These are phyloP conservation scores for Mycosphaerella arachidis DNA, from an alignment of 2,329 filamentous ascomycete species.

Conservation along the genomic window DNA sequence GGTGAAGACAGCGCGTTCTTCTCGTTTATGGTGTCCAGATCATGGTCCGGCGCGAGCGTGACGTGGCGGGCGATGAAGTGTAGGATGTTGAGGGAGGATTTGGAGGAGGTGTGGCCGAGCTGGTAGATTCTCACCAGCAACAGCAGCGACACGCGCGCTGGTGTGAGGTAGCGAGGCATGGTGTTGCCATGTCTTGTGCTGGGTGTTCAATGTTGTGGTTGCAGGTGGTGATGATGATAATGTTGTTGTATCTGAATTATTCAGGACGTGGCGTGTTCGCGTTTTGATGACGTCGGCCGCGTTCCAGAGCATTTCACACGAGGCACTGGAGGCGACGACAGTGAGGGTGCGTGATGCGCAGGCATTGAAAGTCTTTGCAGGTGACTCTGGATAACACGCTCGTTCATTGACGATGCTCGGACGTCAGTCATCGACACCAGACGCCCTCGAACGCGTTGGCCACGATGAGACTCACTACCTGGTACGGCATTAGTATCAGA, in stretches of 20 bases:
- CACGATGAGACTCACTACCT: conserved; percentile 38
- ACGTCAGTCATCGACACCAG: not conserved
- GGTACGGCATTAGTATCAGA: conserved; percentile 19
- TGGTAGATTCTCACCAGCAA: conserved; percentile 74
- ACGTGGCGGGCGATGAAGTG: conserved; percentile 73
- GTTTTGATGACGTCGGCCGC: not conserved
- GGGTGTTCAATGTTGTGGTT: not conserved
- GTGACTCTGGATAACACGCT: not conserved
- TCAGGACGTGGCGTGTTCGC: not conserved
- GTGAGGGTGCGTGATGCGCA: not conserved
- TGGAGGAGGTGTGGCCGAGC: conserved; percentile 19
- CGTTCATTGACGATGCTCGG: not conserved
- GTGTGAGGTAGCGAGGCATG: conserved; percentile 83
- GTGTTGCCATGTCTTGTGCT: conserved; percentile 1
- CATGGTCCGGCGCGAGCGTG: conserved; percentile 13
- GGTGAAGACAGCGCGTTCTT: conserved; percentile 14
- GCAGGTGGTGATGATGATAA: not conserved
- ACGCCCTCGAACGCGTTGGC: conserved; percentile 5
- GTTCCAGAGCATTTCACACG: not conserved
- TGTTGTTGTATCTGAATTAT: not conserved
- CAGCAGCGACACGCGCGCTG: conserved; percentile 78
- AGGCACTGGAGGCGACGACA: not conserved
- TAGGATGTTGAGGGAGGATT: conserved; percentile 60
- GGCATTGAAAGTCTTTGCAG: not conserved
- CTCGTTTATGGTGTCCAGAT: conserved; percentile 11